Evolutionary conservation across 345 rosid species (phyloP).

Genomic region (Rhodomyrtus tomentosa): DNA sequence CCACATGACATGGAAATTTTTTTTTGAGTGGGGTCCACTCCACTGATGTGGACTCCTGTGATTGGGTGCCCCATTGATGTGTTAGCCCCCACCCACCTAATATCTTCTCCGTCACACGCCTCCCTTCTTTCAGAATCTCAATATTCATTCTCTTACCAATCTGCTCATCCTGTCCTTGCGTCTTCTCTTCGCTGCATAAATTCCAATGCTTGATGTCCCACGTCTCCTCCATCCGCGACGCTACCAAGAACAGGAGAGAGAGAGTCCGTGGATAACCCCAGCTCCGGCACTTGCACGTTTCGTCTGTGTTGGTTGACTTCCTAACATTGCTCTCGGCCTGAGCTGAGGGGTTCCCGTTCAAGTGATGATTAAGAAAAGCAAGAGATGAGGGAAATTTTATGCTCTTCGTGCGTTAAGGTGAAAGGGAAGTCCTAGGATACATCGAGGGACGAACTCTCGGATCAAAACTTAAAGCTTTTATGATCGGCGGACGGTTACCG

Average conservation of each 20-base stretch:
- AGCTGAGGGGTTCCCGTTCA: constrained; percentile 37
- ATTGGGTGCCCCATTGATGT: too few relatives aligned
- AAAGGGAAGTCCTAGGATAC: neutral
- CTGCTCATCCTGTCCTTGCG: neutral
- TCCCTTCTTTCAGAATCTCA: neutral
- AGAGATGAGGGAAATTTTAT: neutral
- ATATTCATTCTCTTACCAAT: neutral
- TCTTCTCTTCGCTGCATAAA: neutral
- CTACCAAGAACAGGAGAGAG: neutral
- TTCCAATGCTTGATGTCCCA: neutral
- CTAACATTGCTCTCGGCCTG: neutral
- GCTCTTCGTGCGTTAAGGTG: neutral
- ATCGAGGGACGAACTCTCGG: neutral
- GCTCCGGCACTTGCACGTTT: constrained; percentile 19
- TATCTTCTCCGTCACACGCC: neutral
- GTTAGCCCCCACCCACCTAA: too few relatives aligned
- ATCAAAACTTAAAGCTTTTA: neutral
- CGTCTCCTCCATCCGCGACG: neutral
- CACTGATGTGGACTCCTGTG: too few relatives aligned
- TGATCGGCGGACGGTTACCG: neutral
- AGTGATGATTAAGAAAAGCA: constrained; percentile 53
- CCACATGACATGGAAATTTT: too few relatives aligned
- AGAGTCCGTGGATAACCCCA: neutral
- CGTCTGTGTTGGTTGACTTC: constrained; percentile 36
- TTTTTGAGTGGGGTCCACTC: too few relatives aligned